Base-by-base conservation (phyloP, 1,139 yeast genomes). In the Sporopachydermia cereana region DNA sequence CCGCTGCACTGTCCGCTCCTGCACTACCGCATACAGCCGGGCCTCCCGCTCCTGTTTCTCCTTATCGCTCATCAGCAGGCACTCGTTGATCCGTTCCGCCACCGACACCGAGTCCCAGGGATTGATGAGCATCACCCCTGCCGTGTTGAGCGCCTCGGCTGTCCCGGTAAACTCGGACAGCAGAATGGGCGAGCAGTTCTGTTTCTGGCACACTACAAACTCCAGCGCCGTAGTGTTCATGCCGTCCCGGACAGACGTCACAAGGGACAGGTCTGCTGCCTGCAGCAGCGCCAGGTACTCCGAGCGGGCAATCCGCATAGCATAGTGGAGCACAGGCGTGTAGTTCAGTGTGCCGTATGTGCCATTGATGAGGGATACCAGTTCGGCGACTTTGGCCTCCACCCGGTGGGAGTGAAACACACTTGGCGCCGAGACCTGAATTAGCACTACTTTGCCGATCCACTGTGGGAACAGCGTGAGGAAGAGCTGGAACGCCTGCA, bases 91-190 rank as follows among this genome's bases (percentile, higher is more conserved):
- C 3, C 93, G 76, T 54, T 79, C 83, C 1, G 98, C 93, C 34
- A 89, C 91, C 3, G 95, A 95, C 24, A 85, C 91, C 0, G 93
- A 72, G 63, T 91, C 97, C 95, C 96, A 91, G 14, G 99, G 99
- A 56, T 91, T 93, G 34, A 91, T 94, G 53, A 84, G 76, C 43
- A 84, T 72, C 17, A 34, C 39, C 9, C 39, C 39, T 1, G 96
- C 86, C 50, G 85, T 94, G 43, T 72, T 72, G 47, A 91, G 66
- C 1, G 84, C 81, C 2, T 89, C 75, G 0, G 95, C 84, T 2
- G 95, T 81, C 44, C 98, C 99, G 42, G 95, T 84, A 57, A 91
- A 91, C 64, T 91, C 99, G 23, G 95, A 84, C 43, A 89, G 66
- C 41, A 91, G 77, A 54, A 91, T 70, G 0, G 96, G 96, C 4